Evolutionary conservation across 352 stramenopile genomes (phyloP), one percentile per base, ranked within the genome.

Genomic region (Albugo laibachii): DNA sequence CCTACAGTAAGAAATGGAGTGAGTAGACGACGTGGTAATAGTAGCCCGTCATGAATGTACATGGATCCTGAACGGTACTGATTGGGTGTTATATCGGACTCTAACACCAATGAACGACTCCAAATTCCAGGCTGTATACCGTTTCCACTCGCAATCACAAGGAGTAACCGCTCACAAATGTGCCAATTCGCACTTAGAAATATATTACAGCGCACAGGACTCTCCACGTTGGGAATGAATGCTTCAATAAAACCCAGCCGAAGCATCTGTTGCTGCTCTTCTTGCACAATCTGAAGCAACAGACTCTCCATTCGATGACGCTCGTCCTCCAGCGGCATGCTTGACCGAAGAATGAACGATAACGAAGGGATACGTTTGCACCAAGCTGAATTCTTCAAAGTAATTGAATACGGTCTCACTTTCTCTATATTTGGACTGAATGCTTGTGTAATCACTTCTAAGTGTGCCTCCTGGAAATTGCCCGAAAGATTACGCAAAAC

Each of bases 161-260:
- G 54, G 31, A 89, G 55, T 19, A 89, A 52, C 36, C 72, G 71
- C 11, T 69, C 54, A 47, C 70, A 83, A 38, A 83, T 80, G 61
- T 80, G 71, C 77, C 77, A 89, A 55, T 87, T 83, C 15, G 72
- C 69, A 47, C 71, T 85, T 55, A 89, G 61, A 53, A 87, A 89
- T 53, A 89, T 70, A 44, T 61, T 83, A 56, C 68, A 89, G 47
- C 63, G 72, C 35, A 70, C 72, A 15, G 65, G 36, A 45, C 58
- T 77, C 36, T 86, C 70, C 24, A 63, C 56, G 31, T 69, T 83
- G 45, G 73, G 73, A 49, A 89, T 84, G 53, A 60, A 81, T 36
- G 70, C 81, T 57, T 89, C 76, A 6, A 85, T 63, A 49, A 89
- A 89, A 49, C 76, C 76, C 31, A 89, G 50, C 41, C 83, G 70